Percentiles rank a stretch among this genome's conserved stretches.
These are phyloP conservation scores for Boechera stricta DNA, from an alignment of 345 rosid genomes.

Conservation along the genomic window DNA sequence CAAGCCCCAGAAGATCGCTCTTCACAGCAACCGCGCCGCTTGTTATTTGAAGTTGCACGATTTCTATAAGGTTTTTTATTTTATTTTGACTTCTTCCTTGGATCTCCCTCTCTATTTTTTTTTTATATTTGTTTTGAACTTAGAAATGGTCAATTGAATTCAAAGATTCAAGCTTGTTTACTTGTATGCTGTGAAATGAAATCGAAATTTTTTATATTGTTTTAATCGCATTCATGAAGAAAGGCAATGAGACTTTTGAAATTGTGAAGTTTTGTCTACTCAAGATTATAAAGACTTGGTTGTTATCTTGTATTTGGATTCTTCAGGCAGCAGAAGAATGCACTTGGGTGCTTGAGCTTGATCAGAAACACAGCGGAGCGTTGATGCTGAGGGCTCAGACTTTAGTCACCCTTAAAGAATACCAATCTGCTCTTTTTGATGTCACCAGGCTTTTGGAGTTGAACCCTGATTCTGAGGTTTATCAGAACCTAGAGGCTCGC, in stretches of 20 bases:
- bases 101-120: neutral
- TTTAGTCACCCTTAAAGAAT: conserved; percentile 82
- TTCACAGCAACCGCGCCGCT: conserved; percentile 96
- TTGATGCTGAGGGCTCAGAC: conserved; percentile 95
- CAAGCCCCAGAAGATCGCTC: conserved; percentile 79
- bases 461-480: conserved; percentile 84
- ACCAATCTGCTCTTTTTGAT: conserved; percentile 85
- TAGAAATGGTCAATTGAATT: neutral
- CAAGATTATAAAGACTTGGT: neutral
- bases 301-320: neutral
- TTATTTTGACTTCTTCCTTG: neutral
- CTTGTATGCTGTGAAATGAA: too few species aligned
- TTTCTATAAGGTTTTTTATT: conserved; percentile 64
- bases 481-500: conserved; percentile 77
- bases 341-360: conserved; percentile 92
- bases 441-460: conserved; percentile 84
- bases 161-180: neutral
- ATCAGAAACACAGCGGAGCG: conserved; percentile 85
- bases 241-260: neutral
- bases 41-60: conserved; percentile 80
- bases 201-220: too few species aligned
- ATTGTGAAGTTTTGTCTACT: neutral
- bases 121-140: neutral
- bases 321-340: conserved; percentile 91
- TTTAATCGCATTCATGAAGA: neutral